These are phyloP conservation scores for Herpetomonas samuelpessoai DNA, from an alignment of 208 protist species.

Conservation along the genomic window DNA sequence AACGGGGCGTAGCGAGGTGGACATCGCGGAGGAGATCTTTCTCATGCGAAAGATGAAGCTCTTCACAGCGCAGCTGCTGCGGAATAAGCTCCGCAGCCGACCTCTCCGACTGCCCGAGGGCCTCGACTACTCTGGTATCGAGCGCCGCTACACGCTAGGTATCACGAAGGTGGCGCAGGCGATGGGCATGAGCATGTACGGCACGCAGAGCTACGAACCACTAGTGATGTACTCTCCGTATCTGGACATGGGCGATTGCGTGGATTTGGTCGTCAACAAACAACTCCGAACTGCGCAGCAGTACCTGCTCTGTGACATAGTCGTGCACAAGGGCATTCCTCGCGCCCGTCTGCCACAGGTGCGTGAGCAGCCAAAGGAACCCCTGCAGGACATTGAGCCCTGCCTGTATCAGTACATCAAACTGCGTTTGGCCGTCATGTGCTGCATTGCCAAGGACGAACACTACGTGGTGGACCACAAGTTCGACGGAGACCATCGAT, in stretches of 20 bases:
- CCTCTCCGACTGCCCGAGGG: conserved; percentile 76
- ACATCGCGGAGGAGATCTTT: conserved; percentile 86
- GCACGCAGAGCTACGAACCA: conserved; percentile 69
- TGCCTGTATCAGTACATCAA: conserved; percentile 87
- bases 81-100: conserved; percentile 72
- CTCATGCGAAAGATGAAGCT: conserved; percentile 88
- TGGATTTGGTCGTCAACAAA: conserved; percentile 79
- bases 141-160: conserved; percentile 77
- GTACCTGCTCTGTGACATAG: conserved; percentile 80
- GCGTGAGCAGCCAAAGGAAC: conserved; percentile 51
- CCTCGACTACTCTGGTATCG: conserved; percentile 80
- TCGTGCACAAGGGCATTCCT: conserved; percentile 76
- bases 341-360: conserved; percentile 61
- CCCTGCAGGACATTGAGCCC: conserved; percentile 65
- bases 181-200: conserved; percentile 89
- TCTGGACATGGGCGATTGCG: conserved; percentile 75
- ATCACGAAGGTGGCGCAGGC: conserved; percentile 75
- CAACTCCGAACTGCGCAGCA: conserved; percentile 78
- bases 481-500: conserved; percentile 77
- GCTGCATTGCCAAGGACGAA: conserved; percentile 71
- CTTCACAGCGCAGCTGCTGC: conserved; percentile 72
- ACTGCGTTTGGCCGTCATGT: conserved; percentile 70
- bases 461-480: conserved; percentile 87
- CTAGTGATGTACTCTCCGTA: conserved; percentile 79
- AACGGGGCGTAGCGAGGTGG: conserved; percentile 66